Base-by-base conservation (phyloP, 345 rosid species). In the Populus ilicifolia region DNA sequence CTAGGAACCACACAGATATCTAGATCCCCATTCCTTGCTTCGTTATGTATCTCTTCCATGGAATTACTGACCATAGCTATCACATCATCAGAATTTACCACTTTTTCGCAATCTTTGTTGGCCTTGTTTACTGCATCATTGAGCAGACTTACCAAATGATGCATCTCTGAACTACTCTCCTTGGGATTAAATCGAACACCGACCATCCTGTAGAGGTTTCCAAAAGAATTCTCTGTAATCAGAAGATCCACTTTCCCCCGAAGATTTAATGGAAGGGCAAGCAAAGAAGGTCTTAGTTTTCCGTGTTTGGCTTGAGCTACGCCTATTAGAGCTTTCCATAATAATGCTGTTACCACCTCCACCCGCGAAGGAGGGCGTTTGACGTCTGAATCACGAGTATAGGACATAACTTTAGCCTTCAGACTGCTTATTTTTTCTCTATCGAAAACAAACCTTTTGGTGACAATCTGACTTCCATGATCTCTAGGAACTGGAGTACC, bases 331-430 rank as follows among this genome's bases (percentile, higher is more conserved):
- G 73, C 79, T 79, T 83, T 84, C 89, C 89, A 89, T 62, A 85
- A 71, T 39, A 85, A 75, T 17, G 85, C 89, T 1, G 83, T 80
- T 69, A 89, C 79, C 2, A 56, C 78, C 82, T 85, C 81, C 14
- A 87, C 79, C 0, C 80, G 71, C 6, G 88, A 76, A 67, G 67
- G 67, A 9, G 36, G 29, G 25, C 33, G 18, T 67, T 69, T 44
- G 62, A 29, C 17, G 17, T 69, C 30, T 18, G 18, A 33, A 72
- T 52, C 46, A n/a, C 30, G 75, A 23, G 7, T 30, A 36, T 20
- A 70, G 75, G 8, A 65, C 21, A 27, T 13, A 16, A 70, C 78
- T 71, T 67, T 82, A 38, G 85, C 82, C 16, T 79, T 70, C 54
- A 73, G 72, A 43, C 78, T 79, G n/a, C 79, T 75, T 9, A 78